phyloP scores from a whole-genome alignment of 192 early-diverging fungal genomes.

The Dissophora globulifera region DNA sequence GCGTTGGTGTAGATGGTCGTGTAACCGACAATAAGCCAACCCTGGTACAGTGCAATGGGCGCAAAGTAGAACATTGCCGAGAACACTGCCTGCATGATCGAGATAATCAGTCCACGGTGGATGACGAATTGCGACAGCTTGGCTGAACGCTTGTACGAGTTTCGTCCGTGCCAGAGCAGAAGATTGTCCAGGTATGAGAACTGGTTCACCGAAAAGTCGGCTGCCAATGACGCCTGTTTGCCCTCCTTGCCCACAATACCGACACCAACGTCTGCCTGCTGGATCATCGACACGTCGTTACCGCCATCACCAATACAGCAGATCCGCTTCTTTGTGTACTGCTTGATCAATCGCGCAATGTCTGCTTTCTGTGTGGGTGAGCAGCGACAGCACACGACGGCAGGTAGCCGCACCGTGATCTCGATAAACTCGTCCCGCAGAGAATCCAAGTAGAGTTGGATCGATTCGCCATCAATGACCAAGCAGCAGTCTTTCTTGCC shows the following conservation, averaged over 20 bases:
- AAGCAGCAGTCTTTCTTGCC: conserved; percentile 80
- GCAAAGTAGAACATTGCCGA: conserved; percentile 97
- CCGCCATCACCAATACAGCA: conserved; percentile 96
- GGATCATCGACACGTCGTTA: conserved; percentile 98
- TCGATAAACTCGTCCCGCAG: conserved; percentile 83
- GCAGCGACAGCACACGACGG: conserved; percentile 94
- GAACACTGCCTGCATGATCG: conserved; percentile 98
- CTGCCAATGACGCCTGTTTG: conserved; percentile 91
- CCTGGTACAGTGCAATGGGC: conserved; percentile 95
- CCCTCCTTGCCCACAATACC: conserved; percentile 98
- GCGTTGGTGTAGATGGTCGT: conserved; percentile 98
- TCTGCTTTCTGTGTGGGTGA: conserved; percentile 98
- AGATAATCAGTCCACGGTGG: conserved; percentile 96
- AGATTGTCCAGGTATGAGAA: conserved; percentile 89
- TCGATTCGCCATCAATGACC: conserved; percentile 93
- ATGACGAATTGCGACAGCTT: conserved; percentile 97
- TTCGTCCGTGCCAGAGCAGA: conserved; percentile 94
- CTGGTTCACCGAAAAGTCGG: conserved; percentile 92
- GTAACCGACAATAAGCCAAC: conserved; percentile 88
- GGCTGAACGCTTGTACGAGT: conserved; percentile 93
- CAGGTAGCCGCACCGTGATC: conserved; percentile 77
- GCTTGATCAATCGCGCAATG: conserved; percentile 83
- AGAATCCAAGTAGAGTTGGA: conserved; percentile 80
- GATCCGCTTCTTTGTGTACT: conserved; percentile 76
- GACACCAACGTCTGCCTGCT: conserved; percentile 94